Evolutionary conservation across 148 eudicot species (phyloP).

Genomic region (Talinum fruticosum): DNA sequence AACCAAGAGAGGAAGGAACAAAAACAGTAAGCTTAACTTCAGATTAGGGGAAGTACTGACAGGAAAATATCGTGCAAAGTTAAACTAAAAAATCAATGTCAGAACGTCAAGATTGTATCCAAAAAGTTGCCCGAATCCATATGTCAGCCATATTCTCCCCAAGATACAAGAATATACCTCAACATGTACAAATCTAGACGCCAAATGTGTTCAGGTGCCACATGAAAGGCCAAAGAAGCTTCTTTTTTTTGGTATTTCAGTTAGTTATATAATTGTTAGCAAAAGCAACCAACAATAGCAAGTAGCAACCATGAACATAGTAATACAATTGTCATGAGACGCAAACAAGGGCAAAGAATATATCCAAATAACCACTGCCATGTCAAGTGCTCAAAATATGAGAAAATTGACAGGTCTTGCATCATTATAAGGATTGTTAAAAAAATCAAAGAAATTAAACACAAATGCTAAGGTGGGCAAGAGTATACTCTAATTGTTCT

Average conservation of each 20-base stretch:
- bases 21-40: not conserved
- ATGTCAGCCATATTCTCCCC: not conserved
- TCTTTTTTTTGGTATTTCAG: not conserved
- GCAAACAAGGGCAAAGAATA: too few species aligned
- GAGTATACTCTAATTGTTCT: not conserved
- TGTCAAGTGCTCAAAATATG: not conserved
- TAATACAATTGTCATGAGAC: too few species aligned
- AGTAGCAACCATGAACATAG: not conserved
- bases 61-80: not conserved
- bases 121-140: too few species aligned
- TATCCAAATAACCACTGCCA: too few species aligned
- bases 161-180: not conserved
- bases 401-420: not conserved
- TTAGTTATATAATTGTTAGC: too few species aligned
- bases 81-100: too few species aligned
- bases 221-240: not conserved
- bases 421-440: too few species aligned
- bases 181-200: not conserved
- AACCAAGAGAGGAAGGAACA: not conserved
- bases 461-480: not conserved
- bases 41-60: not conserved
- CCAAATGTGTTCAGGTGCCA: not conserved
- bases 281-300: not conserved
- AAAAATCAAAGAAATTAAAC: not conserved
- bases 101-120: too few species aligned